phyloP scores from a whole-genome alignment of 306 rosid species.

The Ormosia emarginata region DNA sequence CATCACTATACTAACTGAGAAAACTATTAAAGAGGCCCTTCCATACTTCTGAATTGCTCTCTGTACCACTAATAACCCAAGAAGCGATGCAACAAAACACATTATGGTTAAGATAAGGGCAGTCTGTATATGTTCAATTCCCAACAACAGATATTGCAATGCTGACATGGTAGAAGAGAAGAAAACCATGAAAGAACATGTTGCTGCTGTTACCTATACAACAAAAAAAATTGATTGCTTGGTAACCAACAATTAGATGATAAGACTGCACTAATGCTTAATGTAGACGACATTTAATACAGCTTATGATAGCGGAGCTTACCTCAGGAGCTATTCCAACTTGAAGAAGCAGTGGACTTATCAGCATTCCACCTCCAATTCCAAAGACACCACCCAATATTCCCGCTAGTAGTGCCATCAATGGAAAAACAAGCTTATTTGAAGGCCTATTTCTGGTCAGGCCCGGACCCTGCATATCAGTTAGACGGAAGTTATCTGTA shows the following conservation, averaged over 20 bases:
- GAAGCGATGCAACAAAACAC: slow-evolving; percentile 67
- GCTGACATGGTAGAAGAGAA: slow-evolving; percentile 89
- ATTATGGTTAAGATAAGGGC: slow-evolving; percentile 53
- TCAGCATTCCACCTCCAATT: slow-evolving; percentile 93
- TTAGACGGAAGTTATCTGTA: neutral
- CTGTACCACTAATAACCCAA: slow-evolving; percentile 68
- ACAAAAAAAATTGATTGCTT: neutral
- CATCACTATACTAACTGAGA: slow-evolving; percentile 76
- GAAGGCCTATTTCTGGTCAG: slow-evolving; percentile 29
- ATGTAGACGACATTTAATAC: neutral
- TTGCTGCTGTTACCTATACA: slow-evolving; percentile 74
- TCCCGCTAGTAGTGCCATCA: slow-evolving; percentile 76
- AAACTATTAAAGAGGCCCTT: slow-evolving; percentile 76
- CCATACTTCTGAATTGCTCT: slow-evolving; percentile 61
- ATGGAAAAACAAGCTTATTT: slow-evolving; percentile 59
- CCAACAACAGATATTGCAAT: slow-evolving; percentile 68
- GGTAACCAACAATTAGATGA: neutral
- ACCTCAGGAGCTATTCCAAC: slow-evolving; percentile 82
- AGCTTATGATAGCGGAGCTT: neutral
- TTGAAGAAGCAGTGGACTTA: slow-evolving; percentile 90
- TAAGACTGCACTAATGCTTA: neutral
- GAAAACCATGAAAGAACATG: slow-evolving; percentile 93
- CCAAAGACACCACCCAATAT: slow-evolving; percentile 84
- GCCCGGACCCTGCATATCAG: slow-evolving; percentile 34
- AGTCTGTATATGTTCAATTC: slow-evolving; percentile 58